phyloP scores from a whole-genome alignment of 140 eudicot genomes.

The Erigeron philadelphicus region DNA sequence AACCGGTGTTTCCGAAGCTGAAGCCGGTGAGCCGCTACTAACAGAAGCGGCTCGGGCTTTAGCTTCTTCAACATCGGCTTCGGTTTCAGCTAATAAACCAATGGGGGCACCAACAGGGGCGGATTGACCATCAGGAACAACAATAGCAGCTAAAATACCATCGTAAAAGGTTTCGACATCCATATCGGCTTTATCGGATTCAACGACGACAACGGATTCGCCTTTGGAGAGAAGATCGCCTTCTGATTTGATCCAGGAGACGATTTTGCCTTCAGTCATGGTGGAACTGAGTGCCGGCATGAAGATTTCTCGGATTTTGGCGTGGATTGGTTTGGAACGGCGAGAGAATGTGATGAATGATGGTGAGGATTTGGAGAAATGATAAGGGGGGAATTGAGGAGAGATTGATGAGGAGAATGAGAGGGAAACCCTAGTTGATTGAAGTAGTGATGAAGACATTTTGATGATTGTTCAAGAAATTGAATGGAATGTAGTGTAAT shows the following conservation, averaged over 20 bases:
- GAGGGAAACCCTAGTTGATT: slow-evolving; percentile 32
- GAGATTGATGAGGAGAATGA: slow-evolving; percentile 49
- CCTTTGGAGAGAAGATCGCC: slow-evolving; percentile 79
- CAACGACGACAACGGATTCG: slow-evolving; percentile 82
- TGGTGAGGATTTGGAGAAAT: slow-evolving; percentile 12
- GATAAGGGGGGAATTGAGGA: neutral
- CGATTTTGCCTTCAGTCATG: slow-evolving; percentile 96
- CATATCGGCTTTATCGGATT: slow-evolving; percentile 96
- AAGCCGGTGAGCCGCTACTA: slow-evolving; percentile 18
- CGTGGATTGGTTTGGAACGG: slow-evolving; percentile 28
- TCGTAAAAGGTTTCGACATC: slow-evolving; percentile 87
- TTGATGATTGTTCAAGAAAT: neutral
- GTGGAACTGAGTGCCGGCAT: slow-evolving; percentile 95
- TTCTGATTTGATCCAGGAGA: slow-evolving; percentile 79
- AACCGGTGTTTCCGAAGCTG: slow-evolving; percentile 22
- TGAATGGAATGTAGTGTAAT: neutral
- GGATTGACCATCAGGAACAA: slow-evolving; percentile 64
- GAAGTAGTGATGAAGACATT: slow-evolving; percentile 44
- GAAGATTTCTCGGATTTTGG: slow-evolving; percentile 87
- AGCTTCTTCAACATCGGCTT: slow-evolving; percentile 63
- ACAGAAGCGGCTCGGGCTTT: slow-evolving; percentile 48
- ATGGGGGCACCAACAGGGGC: slow-evolving; percentile 91
- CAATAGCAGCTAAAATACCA: slow-evolving; percentile 78
- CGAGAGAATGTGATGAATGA: slow-evolving; percentile 35
- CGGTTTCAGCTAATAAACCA: slow-evolving; percentile 66